A percentile compares a stretch with the other conserved stretches of the same genome.
Conservation (phyloP, 495 filamentous ascomycete species). For the Aspergillus homomorphus region DNA sequence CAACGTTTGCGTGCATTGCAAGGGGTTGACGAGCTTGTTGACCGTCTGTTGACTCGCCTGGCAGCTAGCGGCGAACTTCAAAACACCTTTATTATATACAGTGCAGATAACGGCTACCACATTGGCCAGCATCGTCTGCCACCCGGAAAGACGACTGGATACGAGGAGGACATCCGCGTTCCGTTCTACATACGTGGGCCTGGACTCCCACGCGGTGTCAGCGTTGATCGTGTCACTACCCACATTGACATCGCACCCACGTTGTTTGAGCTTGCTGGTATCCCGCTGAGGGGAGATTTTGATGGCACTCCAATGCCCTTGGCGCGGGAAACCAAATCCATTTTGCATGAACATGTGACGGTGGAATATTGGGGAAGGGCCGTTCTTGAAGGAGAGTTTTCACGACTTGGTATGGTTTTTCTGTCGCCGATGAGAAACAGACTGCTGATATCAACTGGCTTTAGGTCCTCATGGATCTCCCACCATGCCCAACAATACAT, state of each 20-base stretch:
- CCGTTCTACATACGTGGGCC: conserved; percentile 63
- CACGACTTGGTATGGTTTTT: conserved; percentile 26
- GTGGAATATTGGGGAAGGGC: conserved; percentile 64
- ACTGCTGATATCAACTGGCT: background rate
- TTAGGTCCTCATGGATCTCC: conserved; percentile 24
- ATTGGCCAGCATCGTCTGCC: conserved; percentile 70
- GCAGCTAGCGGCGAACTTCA: conserved; percentile 53
- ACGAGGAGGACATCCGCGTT: conserved; percentile 71
- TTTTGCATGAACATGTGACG: conserved; percentile 61
- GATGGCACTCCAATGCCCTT: conserved; percentile 44
- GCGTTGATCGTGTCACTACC: conserved; percentile 50
- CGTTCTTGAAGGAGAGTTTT: conserved; percentile 46
- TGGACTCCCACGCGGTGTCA: conserved; percentile 42
- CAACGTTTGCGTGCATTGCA: conserved; percentile 62
- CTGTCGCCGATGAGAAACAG: background rate
- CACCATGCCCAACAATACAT: conserved; percentile 53
- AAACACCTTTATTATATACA: conserved; percentile 70
- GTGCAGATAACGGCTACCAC: conserved; percentile 73
- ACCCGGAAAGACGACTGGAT: conserved; percentile 69
- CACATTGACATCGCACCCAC: conserved; percentile 63
- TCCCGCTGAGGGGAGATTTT: conserved; percentile 39
- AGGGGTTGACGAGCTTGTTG: conserved; percentile 67
- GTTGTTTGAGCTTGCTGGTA: conserved; percentile 44
- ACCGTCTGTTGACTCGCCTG: conserved; percentile 51
- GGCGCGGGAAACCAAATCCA: conserved; percentile 25